phyloP scores from a whole-genome alignment of 1,139 yeast species.

The Geotrichum australiense region DNA sequence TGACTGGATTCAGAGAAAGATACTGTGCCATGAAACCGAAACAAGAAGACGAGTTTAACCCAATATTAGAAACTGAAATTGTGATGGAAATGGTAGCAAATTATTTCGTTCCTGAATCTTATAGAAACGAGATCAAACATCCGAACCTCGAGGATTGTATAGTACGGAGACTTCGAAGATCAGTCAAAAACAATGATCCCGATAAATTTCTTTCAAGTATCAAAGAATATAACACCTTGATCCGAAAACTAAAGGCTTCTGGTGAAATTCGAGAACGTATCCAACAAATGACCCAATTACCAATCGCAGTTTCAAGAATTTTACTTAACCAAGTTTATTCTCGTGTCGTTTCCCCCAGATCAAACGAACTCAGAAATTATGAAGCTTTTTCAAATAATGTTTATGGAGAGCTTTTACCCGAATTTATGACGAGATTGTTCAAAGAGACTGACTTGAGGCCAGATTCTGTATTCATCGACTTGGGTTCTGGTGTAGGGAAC shows the following conservation, averaged over 20 bases:
- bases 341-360: constrained; percentile 71
- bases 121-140: constrained; percentile 38
- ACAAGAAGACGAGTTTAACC: constrained; percentile 49
- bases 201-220: constrained; percentile 34
- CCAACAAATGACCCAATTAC: constrained; percentile 37
- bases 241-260: constrained; percentile 33
- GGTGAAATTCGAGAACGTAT: constrained; percentile 36
- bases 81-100: constrained; percentile 45
- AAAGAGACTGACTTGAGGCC: constrained; percentile 53
- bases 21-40: constrained; percentile 16
- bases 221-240: constrained; percentile 38
- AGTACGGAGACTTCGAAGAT: constrained; percentile 40
- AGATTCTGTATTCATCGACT: constrained; percentile 60
- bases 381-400: constrained; percentile 87
- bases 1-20: constrained; percentile 10
- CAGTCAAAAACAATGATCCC: constrained; percentile 38
- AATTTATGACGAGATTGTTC: constrained; percentile 63
- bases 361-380: constrained; percentile 57
- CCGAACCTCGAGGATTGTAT: constrained; percentile 39
- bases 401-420: constrained; percentile 84
- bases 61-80: constrained; percentile 63
- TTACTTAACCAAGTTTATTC: constrained; percentile 65
- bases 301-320: constrained; percentile 58
- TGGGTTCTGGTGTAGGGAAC: constrained; percentile 94
- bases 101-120: constrained; percentile 41